phyloP scores from a whole-genome alignment of 495 filamentous ascomycete species.

The Ascodesmis nigricans region DNA sequence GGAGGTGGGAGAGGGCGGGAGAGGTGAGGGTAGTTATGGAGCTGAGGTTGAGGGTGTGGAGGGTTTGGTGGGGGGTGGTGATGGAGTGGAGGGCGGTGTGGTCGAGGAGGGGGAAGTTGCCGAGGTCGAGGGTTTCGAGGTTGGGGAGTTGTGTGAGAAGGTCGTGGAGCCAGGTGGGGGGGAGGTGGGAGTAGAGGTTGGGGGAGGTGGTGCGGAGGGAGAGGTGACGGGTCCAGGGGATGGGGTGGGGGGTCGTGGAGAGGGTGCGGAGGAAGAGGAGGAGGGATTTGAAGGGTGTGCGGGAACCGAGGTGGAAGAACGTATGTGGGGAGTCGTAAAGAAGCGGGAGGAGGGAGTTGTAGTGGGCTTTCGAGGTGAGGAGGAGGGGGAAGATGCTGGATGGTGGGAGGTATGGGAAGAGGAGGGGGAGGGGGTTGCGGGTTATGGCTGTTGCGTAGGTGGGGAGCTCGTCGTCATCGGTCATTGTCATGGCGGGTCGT shows the following conservation, averaged over 20 bases:
- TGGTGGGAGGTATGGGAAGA: constrained; percentile 7
- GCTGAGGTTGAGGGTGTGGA: background rate
- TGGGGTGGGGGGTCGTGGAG: constrained; percentile 2
- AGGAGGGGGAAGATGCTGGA: constrained; percentile 8
- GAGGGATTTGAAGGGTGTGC: constrained; percentile 8
- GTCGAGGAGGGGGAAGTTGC: constrained; percentile 11
- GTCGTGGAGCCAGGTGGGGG: constrained; percentile 8
- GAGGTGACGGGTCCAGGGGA: background rate
- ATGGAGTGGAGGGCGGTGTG: constrained; percentile 4
- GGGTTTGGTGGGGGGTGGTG: background rate
- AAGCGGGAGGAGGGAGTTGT: constrained; percentile 2
- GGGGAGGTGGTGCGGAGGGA: constrained; percentile 1
- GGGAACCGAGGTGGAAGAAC: background rate
- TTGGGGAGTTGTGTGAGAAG: constrained; percentile 6
- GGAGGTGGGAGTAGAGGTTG: constrained; percentile 11
- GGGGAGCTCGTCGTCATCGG: constrained; percentile 8
- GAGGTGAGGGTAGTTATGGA: constrained; percentile 8
- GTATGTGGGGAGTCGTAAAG: constrained; percentile 9
- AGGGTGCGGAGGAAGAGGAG: constrained; percentile 11
- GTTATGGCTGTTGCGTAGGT: constrained; percentile 11
- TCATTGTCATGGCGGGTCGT: too few species aligned
- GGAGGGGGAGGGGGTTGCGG: constrained; percentile 8
- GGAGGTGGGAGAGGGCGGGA: constrained; percentile 2
- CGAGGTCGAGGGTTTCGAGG: constrained; percentile 3
- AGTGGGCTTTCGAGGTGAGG: constrained; percentile 9